These are phyloP conservation scores for Mitragyna speciosa DNA, from an alignment of 257 asterid genomes.

Conservation along the genomic window DNA sequence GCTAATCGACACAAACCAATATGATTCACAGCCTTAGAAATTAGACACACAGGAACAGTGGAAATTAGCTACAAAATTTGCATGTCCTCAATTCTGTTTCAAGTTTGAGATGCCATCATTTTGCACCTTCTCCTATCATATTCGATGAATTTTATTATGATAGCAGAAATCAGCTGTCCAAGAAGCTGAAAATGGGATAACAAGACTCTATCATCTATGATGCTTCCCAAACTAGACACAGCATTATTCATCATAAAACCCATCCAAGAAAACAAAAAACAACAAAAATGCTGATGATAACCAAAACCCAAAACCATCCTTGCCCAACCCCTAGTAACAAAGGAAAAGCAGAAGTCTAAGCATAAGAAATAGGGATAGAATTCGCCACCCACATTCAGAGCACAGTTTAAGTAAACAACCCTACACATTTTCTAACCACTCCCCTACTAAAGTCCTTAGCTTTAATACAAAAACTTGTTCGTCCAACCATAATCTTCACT, in stretches of 20 bases:
- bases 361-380: too few relatives aligned
- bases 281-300: background rate
- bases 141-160: background rate
- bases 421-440: background rate
- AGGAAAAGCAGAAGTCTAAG: background rate
- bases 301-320: background rate
- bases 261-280: too few relatives aligned
- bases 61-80: background rate
- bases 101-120: background rate
- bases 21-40: background rate
- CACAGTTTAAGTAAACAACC: background rate
- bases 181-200: background rate
- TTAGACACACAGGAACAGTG: background rate
- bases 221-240: too few relatives aligned
- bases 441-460: background rate
- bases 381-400: background rate
- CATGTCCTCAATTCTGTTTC: background rate
- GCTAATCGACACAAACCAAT: background rate
- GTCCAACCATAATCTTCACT: background rate
- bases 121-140: background rate
- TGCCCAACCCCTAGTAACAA: background rate
- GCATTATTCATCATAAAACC: too few relatives aligned
- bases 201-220: too few relatives aligned
- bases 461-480: background rate
- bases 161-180: background rate